Evolutionary conservation across 2,329 filamentous ascomycete species (phyloP).

Genomic region (Cadophora gregata): DNA sequence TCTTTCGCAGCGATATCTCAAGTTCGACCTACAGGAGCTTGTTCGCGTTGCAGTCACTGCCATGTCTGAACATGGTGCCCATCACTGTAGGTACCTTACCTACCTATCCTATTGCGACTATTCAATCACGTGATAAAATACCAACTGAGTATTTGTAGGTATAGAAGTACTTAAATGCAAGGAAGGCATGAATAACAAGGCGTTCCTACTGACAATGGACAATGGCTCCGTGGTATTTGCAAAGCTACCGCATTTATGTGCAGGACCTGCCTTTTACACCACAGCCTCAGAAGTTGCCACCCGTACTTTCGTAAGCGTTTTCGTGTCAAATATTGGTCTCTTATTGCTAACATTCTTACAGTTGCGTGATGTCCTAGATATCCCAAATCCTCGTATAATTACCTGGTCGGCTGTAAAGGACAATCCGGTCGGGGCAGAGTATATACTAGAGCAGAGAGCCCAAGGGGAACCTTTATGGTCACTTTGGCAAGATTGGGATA

Average conservation of each 20-base stretch:
- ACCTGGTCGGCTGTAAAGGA: not conserved
- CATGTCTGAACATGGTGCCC: slow-evolving; percentile 20
- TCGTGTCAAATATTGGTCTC: not conserved
- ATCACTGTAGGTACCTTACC: slow-evolving; percentile 33
- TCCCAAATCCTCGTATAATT: not conserved
- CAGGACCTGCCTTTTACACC: slow-evolving; percentile 32
- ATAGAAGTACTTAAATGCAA: slow-evolving; percentile 31
- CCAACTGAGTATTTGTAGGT: slow-evolving; percentile 26
- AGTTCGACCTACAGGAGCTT: slow-evolving; percentile 40
- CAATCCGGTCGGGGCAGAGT: not conserved
- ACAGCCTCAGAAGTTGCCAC: no score
- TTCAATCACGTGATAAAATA: slow-evolving; percentile 1
- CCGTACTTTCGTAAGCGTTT: slow-evolving; percentile 29
- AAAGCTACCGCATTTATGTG: slow-evolving; percentile 32
- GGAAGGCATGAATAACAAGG: slow-evolving; percentile 35
- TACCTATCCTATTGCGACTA: not conserved
- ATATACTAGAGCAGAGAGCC: not conserved
- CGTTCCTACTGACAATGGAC: slow-evolving; percentile 34
- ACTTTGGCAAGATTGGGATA: slow-evolving; percentile 1
- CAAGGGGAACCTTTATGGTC: not conserved
- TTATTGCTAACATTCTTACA: not conserved
- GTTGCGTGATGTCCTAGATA: not conserved
- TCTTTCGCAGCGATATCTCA: slow-evolving; percentile 39
- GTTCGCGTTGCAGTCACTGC: slow-evolving; percentile 32
- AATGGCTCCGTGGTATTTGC: slow-evolving; percentile 32